Evolutionary conservation across 768 basidiomycete genomes (phyloP).

Genomic region (Pleurotus tuber-regium): DNA sequence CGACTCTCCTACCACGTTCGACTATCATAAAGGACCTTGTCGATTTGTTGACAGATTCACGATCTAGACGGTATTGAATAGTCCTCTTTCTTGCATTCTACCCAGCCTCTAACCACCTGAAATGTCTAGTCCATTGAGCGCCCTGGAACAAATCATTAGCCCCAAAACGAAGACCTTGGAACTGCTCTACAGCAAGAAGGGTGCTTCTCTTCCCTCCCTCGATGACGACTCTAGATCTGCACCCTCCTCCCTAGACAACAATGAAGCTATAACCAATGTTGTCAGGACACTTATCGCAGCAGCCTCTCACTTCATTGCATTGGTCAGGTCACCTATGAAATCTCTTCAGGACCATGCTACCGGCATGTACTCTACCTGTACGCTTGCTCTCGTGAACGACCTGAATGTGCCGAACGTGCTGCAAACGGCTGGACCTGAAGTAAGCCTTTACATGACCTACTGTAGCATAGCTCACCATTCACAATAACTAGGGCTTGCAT

Average conservation of each 20-base stretch:
- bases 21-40: too few relatives aligned
- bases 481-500: conserved; percentile 33
- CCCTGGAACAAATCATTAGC: not conserved
- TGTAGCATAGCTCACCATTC: not conserved
- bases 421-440: conserved; percentile 29
- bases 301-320: conserved; percentile 20
- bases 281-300: conserved; percentile 18
- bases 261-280: conserved; percentile 4
- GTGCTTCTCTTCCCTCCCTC: conserved; percentile 7
- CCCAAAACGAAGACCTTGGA: not conserved
- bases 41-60: too few relatives aligned
- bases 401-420: conserved; percentile 27
- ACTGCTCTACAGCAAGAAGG: not conserved
- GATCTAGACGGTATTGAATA: not conserved
- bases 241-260: not conserved
- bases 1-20: too few relatives aligned
- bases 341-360: conserved; percentile 6
- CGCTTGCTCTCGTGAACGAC: conserved; percentile 15
- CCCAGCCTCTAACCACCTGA: not conserved
- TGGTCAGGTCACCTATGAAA: conserved; percentile 17
- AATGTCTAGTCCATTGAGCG: not conserved
- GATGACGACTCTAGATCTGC: conserved; percentile 12
- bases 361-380: not conserved
- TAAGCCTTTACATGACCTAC: conserved; percentile 5
- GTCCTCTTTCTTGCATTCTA: not conserved